Conservation (phyloP, 176 grass and related monocot species). For the Cenchrus fungigraminus region DNA sequence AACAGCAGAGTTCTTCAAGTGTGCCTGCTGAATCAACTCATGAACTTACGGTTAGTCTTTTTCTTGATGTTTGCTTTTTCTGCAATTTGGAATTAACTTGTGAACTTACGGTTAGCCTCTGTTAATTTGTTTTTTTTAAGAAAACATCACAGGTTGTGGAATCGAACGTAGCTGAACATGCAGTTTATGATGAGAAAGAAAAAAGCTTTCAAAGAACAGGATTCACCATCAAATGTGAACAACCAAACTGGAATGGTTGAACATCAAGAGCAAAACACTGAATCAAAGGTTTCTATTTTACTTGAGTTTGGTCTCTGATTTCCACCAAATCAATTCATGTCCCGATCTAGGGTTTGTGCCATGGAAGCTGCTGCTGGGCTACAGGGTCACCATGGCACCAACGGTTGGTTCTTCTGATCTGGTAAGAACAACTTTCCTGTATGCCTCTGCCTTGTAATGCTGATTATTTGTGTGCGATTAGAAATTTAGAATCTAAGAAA, state of each 20-base stretch:
- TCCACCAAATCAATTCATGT: too few relatives aligned
- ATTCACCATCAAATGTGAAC: constrained; percentile 46
- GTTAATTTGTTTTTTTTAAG: constrained; percentile 10
- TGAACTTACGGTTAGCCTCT: neutral
- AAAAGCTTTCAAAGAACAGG: constrained; percentile 30
- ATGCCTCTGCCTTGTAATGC: too few relatives aligned
- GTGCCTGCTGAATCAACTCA: constrained; percentile 41
- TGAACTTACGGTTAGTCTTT: constrained; percentile 62
- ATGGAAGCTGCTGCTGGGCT: too few relatives aligned
- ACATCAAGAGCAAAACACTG: constrained; percentile 55
- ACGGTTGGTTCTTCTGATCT: too few relatives aligned
- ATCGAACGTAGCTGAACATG: constrained; percentile 46
- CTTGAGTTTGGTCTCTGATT: too few relatives aligned
- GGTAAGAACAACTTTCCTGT: too few relatives aligned
- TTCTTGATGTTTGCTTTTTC: neutral
- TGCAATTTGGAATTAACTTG: too few relatives aligned
- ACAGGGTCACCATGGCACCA: too few relatives aligned
- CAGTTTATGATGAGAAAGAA: constrained; percentile 51
- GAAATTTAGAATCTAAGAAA: too few relatives aligned
- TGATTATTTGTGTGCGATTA: too few relatives aligned
- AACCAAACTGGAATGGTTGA: constrained; percentile 50
- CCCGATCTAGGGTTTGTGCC: too few relatives aligned
- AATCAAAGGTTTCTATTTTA: constrained; percentile 64
- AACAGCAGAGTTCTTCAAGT: constrained; percentile 49
- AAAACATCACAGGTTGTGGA: constrained; percentile 50